Evolutionary conservation across 495 filamentous ascomycete species (phyloP).

Genomic region (Tetracladium setigerum): DNA sequence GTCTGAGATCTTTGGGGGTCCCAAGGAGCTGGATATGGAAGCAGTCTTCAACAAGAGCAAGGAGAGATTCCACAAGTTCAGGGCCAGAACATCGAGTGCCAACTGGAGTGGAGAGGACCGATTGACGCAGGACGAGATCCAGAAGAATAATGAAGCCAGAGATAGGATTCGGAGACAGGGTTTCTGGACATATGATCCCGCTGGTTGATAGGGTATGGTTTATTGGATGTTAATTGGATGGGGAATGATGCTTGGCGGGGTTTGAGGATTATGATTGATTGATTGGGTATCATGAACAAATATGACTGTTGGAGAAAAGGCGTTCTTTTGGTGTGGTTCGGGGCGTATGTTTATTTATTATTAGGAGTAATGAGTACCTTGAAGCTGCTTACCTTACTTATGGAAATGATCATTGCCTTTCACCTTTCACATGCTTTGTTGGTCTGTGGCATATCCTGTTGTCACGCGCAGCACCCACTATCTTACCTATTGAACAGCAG

Average conservation of each 20-base stretch:
- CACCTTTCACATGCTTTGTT: too few species aligned
- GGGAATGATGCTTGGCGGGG: neutral
- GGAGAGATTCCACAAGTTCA: constrained; percentile 74
- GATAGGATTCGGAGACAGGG: constrained; percentile 77
- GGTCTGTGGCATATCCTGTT: too few species aligned
- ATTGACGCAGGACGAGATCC: constrained; percentile 82
- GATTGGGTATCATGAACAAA: neutral
- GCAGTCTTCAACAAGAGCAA: constrained; percentile 80
- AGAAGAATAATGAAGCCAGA: constrained; percentile 70
- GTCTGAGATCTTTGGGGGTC: constrained; percentile 81
- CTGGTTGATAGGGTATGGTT: constrained; percentile 14
- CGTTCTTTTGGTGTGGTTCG: constrained; percentile 1
- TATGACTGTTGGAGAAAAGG: neutral
- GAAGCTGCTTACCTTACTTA: neutral
- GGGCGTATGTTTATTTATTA: neutral
- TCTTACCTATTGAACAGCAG: too few species aligned
- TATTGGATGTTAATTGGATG: neutral
- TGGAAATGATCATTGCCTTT: too few species aligned
- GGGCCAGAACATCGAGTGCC: constrained; percentile 82
- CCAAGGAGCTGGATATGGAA: constrained; percentile 81
- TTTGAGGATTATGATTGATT: neutral
- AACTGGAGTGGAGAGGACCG: constrained; percentile 86
- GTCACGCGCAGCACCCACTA: too few species aligned
- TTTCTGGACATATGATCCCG: constrained; percentile 64
- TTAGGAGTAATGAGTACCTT: constrained; percentile 7